Evolutionary conservation across 2,329 filamentous ascomycete genomes (phyloP), one percentile per base, ranked within the genome.

Genomic region (Colletotrichum zoysiae): DNA sequence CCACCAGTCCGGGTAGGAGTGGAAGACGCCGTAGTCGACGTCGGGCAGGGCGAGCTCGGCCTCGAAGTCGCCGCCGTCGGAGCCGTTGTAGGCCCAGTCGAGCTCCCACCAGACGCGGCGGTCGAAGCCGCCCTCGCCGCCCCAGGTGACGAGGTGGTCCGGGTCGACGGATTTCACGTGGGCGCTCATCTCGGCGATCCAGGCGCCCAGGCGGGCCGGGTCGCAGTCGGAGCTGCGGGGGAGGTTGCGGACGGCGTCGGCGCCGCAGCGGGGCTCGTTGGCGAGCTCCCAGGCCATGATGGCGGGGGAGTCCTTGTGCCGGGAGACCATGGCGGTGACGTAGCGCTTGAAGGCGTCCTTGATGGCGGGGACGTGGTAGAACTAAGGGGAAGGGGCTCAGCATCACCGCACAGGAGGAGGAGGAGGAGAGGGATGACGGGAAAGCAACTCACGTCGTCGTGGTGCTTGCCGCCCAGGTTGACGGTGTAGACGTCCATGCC

Each of bases 281-380:
- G 84, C 88, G 1, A 93, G 82, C 76, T 93, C 90, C 91, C 91
- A 93, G 0, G 89, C 89, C 74, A 92, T 88, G 58, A 93, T 85
- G 0, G 90, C 86, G 0, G 87, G 80, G 0, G 88, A 91, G 73
- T 84, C 81, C 57, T 82, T 86, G 80, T 91, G 92, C 14, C 90
- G 84, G 26, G 80, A 86, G 2, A 93, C 86, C 8, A 93, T 84
- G 0, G 83, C 82, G 60, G 86, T 82, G 76, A 92, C 86, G 77
- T 92, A 93, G 59, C 82, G 84, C 75, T 88, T 88, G 77, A 82
- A 89, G 0, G 85, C 85, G 3, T 82, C 78, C 75, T 87, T 87
- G 78, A 89, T 88, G 35, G 78, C 78, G 16, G 86, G 85, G 0
- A 85, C 75, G 18, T 80, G 81, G 73, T 88, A 87, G 79, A 87